These are phyloP conservation scores for Punica granatum DNA, from an alignment of 345 rosid species.

Conservation along the genomic window DNA sequence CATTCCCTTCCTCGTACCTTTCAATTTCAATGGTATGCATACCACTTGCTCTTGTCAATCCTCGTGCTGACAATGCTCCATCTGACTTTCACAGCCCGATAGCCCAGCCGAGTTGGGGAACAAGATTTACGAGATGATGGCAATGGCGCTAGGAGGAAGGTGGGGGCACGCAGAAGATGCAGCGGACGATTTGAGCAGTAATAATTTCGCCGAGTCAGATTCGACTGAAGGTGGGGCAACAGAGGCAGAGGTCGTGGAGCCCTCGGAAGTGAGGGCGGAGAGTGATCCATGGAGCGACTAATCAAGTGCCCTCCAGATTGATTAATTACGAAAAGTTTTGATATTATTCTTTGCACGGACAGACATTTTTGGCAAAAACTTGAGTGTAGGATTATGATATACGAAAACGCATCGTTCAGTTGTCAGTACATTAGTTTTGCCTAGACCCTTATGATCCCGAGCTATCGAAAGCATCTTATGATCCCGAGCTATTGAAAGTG, in stretches of 20 bases:
- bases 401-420: too few species aligned
- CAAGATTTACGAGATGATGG: constrained; percentile 98
- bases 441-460: too few species aligned
- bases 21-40: too few species aligned
- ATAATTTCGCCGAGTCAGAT: constrained; percentile 16
- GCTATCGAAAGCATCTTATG: too few species aligned
- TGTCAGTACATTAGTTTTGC: too few species aligned
- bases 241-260: constrained; percentile 71
- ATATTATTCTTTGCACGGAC: background rate
- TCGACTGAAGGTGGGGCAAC: constrained; percentile 13
- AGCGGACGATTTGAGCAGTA: background rate
- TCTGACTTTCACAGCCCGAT: constrained; percentile 61
- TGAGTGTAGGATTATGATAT: too few species aligned
- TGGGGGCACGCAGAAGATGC: constrained; percentile 80
- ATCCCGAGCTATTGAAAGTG: too few species aligned
- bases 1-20: background rate
- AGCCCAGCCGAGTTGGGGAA: constrained; percentile 91
- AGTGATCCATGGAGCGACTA: constrained; percentile 84
- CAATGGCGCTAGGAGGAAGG: constrained; percentile 95
- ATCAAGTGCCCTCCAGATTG: background rate
- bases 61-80: background rate
- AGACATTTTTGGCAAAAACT: background rate
- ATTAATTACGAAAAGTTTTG: background rate
- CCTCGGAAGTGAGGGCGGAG: constrained; percentile 84
- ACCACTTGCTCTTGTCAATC: background rate